These are phyloP conservation scores for Ploettnerulaceae sp. DNA, from an alignment of 2,329 filamentous ascomycete genomes.

Conservation along the genomic window DNA sequence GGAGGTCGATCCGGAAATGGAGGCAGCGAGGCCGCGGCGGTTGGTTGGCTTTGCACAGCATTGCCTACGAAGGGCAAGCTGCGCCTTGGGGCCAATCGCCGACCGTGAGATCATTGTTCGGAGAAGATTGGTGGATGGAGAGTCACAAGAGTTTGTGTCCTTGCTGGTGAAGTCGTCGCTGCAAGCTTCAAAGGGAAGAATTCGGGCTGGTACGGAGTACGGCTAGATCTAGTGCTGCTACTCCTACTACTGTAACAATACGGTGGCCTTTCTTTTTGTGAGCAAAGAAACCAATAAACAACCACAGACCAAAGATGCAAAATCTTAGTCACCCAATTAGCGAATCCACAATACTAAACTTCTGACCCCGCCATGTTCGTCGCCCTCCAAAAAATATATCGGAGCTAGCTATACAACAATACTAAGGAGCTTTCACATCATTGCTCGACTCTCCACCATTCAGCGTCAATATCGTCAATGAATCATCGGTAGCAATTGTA, in stretches of 20 bases:
- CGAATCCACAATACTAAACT: too few relatives aligned
- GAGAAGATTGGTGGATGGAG: slow-evolving; percentile 38
- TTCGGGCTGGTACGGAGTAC: slow-evolving; percentile 7
- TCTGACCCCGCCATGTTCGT: too few relatives aligned
- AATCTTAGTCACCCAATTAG: too few relatives aligned
- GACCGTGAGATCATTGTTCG: slow-evolving; percentile 63
- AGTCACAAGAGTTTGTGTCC: slow-evolving; percentile 15
- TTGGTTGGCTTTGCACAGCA: slow-evolving; percentile 51
- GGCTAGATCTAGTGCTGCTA: too few relatives aligned
- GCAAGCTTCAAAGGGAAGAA: slow-evolving; percentile 18
- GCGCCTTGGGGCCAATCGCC: slow-evolving; percentile 58
- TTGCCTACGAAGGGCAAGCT: slow-evolving; percentile 55
- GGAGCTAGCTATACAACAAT: too few relatives aligned
- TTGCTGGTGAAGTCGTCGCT: slow-evolving; percentile 18
- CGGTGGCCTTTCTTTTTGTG: too few relatives aligned
- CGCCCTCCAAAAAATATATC: too few relatives aligned
- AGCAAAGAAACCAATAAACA: too few relatives aligned
- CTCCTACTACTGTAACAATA: too few relatives aligned
- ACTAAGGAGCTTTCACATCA: neutral
- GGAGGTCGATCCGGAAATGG: slow-evolving; percentile 62
- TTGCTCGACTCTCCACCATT: slow-evolving; percentile 1
- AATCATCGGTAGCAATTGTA: slow-evolving; percentile 60
- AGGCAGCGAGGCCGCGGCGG: slow-evolving; percentile 58
- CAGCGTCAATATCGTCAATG: slow-evolving; percentile 27
- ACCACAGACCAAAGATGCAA: too few relatives aligned